These are phyloP conservation scores for Sequoiadendron giganteum DNA, from an alignment of 75 land plant genomes.

Conservation along the genomic window DNA sequence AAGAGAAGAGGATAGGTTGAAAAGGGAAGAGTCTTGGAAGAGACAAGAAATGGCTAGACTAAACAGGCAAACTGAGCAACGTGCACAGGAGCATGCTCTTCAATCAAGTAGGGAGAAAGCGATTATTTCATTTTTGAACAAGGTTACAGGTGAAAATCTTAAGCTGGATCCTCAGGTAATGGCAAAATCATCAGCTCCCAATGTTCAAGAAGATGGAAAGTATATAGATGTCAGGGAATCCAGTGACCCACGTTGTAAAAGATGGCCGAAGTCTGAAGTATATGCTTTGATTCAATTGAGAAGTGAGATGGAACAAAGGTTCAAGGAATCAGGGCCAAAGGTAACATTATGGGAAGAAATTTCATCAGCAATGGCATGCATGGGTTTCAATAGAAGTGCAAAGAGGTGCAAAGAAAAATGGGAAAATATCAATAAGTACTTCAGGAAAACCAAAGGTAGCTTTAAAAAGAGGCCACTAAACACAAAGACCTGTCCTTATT, in stretches of 20 bases:
- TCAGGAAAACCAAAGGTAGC: conserved; percentile 22
- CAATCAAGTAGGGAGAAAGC: conserved; percentile 25
- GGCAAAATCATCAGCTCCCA: background rate
- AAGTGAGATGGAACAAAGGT: conserved; percentile 46
- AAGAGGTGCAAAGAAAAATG: conserved; percentile 29
- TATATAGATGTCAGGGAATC: background rate
- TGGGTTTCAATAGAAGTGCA: conserved; percentile 39
- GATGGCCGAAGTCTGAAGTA: conserved; percentile 73
- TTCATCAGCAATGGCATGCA: conserved; percentile 36
- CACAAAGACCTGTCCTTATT: conserved; percentile 29
- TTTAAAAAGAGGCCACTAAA: conserved; percentile 20
- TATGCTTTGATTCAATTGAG: conserved; percentile 56
- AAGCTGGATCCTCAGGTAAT: background rate
- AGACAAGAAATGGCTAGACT: conserved; percentile 25
- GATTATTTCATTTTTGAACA: conserved; percentile 21
- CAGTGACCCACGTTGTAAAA: conserved; percentile 27
- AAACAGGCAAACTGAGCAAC: conserved; percentile 21
- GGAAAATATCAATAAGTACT: conserved; percentile 32
- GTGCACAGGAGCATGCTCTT: conserved; percentile 25
- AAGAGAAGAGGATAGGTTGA: conserved; percentile 20
- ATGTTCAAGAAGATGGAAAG: background rate
- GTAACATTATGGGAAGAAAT: conserved; percentile 76
- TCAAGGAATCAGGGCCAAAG: conserved; percentile 44
- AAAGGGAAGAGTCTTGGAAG: conserved; percentile 29
- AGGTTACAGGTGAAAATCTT: conserved; percentile 21